These are phyloP conservation scores for Sparassis latifolia DNA, from an alignment of 1,284 basidiomycete species.

Conservation along the genomic window DNA sequence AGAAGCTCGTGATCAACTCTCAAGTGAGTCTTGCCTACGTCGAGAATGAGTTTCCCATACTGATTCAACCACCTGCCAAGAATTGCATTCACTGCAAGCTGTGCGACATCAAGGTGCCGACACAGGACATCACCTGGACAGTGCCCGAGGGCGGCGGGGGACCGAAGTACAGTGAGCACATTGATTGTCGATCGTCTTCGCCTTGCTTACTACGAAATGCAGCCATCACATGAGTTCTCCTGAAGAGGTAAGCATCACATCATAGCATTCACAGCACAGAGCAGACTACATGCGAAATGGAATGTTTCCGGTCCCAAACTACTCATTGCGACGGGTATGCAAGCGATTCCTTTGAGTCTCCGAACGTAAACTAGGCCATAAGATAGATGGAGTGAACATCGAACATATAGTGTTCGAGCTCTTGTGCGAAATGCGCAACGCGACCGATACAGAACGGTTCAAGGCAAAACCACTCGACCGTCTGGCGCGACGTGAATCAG, in stretches of 20 bases:
- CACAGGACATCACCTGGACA: slow-evolving; percentile 92
- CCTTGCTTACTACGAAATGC: background rate
- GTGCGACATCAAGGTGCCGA: slow-evolving; percentile 90
- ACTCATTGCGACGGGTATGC: too few relatives aligned
- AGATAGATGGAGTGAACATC: too few relatives aligned
- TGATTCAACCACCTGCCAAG: slow-evolving; percentile 26
- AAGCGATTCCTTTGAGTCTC: too few relatives aligned
- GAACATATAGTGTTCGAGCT: too few relatives aligned
- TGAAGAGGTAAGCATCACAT: background rate
- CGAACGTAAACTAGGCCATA: too few relatives aligned
- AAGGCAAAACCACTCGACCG: too few relatives aligned
- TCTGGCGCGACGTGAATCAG: background rate
- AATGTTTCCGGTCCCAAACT: too few relatives aligned
- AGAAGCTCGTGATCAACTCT: slow-evolving; percentile 94
- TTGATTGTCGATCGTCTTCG: background rate
- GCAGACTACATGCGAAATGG: background rate
- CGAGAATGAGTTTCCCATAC: slow-evolving; percentile 3
- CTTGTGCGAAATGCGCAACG: too few relatives aligned
- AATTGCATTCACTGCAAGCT: slow-evolving; percentile 93
- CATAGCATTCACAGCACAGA: background rate
- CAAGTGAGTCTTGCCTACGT: slow-evolving; percentile 47
- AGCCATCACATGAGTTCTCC: background rate
- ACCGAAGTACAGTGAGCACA: slow-evolving; percentile 79
- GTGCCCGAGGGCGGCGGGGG: slow-evolving; percentile 93
- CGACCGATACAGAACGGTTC: too few relatives aligned